Conservation (phyloP, 2,329 filamentous ascomycete genomes). For the Beauveria caledonica region DNA sequence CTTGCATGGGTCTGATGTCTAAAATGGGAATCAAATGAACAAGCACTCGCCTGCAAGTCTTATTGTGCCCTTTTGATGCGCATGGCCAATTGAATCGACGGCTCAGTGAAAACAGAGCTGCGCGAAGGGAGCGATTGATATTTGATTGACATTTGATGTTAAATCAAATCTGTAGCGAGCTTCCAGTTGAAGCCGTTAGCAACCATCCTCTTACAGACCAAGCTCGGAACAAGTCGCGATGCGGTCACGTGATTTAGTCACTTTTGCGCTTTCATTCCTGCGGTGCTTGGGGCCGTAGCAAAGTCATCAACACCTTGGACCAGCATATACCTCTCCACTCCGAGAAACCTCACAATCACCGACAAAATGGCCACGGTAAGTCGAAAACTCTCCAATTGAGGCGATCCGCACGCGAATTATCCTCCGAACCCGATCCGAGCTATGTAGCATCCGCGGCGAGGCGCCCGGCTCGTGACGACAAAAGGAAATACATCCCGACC, state of each 20-base stretch:
- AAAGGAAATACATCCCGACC: neutral
- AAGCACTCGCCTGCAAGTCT: neutral
- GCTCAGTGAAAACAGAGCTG: neutral
- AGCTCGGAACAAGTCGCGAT: constrained; percentile 10
- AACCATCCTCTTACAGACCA: neutral
- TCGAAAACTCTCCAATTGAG: constrained; percentile 28
- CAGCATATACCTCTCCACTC: constrained; percentile 41
- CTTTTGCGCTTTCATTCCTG: constrained; percentile 16
- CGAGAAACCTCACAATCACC: constrained; percentile 36
- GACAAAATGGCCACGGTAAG: constrained; percentile 64
- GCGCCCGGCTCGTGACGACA: neutral
- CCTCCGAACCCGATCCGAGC: neutral
- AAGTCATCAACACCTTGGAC: constrained; percentile 37
- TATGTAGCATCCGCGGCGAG: neutral
- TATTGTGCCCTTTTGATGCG: neutral
- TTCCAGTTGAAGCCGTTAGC: neutral
- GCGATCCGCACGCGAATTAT: constrained; percentile 6
- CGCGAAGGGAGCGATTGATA: neutral
- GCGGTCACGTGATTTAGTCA: constrained; percentile 11
- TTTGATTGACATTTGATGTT: no score
- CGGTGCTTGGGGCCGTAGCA: constrained; percentile 29
- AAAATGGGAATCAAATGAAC: constrained; percentile 11
- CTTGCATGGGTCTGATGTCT: constrained; percentile 6
- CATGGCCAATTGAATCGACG: neutral
- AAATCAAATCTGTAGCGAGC: no score